Conservation (phyloP, 768 basidiomycete genomes). For the Boletellus sp. region DNA sequence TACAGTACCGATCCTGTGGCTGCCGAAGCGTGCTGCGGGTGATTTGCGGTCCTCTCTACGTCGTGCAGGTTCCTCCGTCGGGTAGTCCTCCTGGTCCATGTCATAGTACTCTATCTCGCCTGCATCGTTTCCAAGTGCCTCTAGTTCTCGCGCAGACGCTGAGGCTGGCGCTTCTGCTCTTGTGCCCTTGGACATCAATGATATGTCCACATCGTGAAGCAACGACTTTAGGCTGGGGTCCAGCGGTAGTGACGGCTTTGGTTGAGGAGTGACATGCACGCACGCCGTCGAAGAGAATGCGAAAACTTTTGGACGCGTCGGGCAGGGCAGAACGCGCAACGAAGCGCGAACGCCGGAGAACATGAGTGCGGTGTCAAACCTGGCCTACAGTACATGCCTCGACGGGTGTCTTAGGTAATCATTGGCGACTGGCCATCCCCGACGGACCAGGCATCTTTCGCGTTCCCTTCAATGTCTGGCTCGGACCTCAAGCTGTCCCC, state of each 20-base stretch:
- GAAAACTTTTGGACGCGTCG: slow-evolving; percentile 20
- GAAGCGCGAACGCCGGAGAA: slow-evolving; percentile 22
- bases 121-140: slow-evolving; percentile 41
- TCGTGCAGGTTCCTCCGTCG: slow-evolving; percentile 22
- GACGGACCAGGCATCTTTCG: background rate
- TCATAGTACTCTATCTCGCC: slow-evolving; percentile 32
- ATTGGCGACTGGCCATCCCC: background rate
- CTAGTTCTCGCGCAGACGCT: slow-evolving; percentile 48
- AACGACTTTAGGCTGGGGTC: slow-evolving; percentile 64
- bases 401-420: slow-evolving; percentile 21
- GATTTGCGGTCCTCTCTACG: slow-evolving; percentile 54
- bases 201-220: slow-evolving; percentile 65
- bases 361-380: slow-evolving; percentile 13
- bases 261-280: slow-evolving; percentile 32
- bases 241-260: slow-evolving; percentile 59
- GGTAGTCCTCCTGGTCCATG: slow-evolving; percentile 32
- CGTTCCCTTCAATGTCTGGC: slow-evolving; percentile 12
- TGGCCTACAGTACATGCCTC: background rate
- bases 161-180: slow-evolving; percentile 22
- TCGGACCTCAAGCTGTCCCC: slow-evolving; percentile 7
- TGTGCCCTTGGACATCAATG: slow-evolving; percentile 41
- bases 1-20: slow-evolving; percentile 66
- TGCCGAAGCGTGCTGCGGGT: slow-evolving; percentile 79
- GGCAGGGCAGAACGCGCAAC: slow-evolving; percentile 22
- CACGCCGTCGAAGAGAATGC: slow-evolving; percentile 33